Conservation (phyloP, 495 filamentous ascomycete genomes). For the Talaromyces proteolyticus region DNA sequence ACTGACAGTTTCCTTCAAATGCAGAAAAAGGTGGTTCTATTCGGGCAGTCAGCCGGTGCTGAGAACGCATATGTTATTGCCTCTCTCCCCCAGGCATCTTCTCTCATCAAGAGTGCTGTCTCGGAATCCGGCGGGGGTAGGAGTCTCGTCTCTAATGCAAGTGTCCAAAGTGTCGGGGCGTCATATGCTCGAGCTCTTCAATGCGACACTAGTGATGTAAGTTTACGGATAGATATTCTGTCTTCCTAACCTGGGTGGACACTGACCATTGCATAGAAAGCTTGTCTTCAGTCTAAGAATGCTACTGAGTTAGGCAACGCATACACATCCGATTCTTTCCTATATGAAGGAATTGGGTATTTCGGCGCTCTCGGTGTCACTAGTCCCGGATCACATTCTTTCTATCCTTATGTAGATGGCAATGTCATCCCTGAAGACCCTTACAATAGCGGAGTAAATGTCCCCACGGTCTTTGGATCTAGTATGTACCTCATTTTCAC, state of each 20-base stretch:
- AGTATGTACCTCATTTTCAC: slow-evolving; percentile 10
- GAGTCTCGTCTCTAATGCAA: slow-evolving; percentile 10
- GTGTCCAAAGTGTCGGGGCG: slow-evolving; percentile 8
- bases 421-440: slow-evolving; percentile 26
- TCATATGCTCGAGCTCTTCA: slow-evolving; percentile 20
- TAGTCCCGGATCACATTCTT: slow-evolving; percentile 12
- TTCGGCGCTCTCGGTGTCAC: slow-evolving; percentile 2
- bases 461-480: slow-evolving; percentile 29
- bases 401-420: slow-evolving; percentile 25
- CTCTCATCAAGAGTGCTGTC: slow-evolving; percentile 24
- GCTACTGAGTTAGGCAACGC: slow-evolving; percentile 11
- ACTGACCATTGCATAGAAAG: slow-evolving; percentile 13
- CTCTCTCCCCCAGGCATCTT: slow-evolving; percentile 26
- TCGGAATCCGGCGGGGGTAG: slow-evolving; percentile 27
- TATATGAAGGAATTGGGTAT: slow-evolving; percentile 7
- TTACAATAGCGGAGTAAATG: slow-evolving; percentile 18
- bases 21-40: slow-evolving; percentile 27
- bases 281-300: slow-evolving; percentile 12
- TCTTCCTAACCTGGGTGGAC: background rate
- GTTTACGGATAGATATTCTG: too few relatives aligned
- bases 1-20: slow-evolving; percentile 4
- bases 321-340: slow-evolving; percentile 7
- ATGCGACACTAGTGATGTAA: slow-evolving; percentile 19
- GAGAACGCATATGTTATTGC: slow-evolving; percentile 20
- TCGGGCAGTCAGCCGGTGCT: slow-evolving; percentile 36